phyloP scores from a whole-genome alignment of 305 asterid genomes.

The Fraxinus sp. region DNA sequence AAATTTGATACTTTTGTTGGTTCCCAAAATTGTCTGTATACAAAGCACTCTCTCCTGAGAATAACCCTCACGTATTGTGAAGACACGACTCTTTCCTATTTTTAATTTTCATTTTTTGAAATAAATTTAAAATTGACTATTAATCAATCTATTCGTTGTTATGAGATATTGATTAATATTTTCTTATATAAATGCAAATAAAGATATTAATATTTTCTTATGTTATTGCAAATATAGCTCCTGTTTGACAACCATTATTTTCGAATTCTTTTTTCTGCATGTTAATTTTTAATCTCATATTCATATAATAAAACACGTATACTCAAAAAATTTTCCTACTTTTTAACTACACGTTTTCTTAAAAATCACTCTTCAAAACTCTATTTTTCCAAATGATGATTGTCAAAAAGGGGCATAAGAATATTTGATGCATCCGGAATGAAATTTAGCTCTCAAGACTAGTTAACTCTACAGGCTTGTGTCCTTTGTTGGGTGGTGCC shows the following conservation, averaged over 20 bases:
- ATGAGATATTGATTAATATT: background rate
- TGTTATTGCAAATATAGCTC: background rate
- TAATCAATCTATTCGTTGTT: background rate
- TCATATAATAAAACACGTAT: too few relatives aligned
- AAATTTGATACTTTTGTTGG: background rate
- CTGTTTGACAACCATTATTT: too few relatives aligned
- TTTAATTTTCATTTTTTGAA: background rate
- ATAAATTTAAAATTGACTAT: background rate
- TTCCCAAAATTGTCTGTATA: background rate
- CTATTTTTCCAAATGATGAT: background rate
- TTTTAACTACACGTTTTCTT: too few relatives aligned
- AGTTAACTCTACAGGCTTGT: background rate
- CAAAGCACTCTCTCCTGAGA: background rate
- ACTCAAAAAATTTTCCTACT: too few relatives aligned
- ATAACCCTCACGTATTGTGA: background rate
- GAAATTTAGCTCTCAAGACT: background rate
- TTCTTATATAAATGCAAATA: background rate
- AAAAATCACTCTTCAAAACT: too few relatives aligned
- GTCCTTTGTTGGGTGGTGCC: background rate
- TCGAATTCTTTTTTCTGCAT: background rate
- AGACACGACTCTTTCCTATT: background rate
- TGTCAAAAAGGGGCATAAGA: background rate
- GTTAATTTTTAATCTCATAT: background rate
- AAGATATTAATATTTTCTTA: background rate
- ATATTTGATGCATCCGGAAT: background rate